These are phyloP conservation scores for Penicillium paneum DNA, from an alignment of 2,329 filamentous ascomycete genomes.

Conservation along the genomic window DNA sequence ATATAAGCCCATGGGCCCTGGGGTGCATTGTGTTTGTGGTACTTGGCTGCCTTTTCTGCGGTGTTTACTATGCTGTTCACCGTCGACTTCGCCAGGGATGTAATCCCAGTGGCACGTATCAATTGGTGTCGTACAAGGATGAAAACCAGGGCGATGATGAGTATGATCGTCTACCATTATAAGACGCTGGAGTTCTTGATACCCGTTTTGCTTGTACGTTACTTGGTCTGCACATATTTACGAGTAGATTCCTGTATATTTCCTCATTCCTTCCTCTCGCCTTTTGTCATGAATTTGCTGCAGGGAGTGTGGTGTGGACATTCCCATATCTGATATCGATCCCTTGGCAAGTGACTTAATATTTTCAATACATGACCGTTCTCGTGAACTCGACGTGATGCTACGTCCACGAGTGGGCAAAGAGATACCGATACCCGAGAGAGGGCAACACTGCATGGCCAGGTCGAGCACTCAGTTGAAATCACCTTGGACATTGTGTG, in stretches of 20 bases:
- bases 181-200: conserved; percentile 13
- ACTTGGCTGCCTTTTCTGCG: conserved; percentile 10
- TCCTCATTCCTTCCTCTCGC: no score
- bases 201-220: conserved; percentile 4
- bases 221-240: not conserved
- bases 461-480: no score
- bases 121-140: conserved; percentile 13
- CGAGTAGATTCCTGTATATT: not conserved
- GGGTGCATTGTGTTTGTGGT: conserved; percentile 7
- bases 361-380: no score
- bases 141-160: conserved; percentile 8
- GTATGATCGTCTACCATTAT: conserved; percentile 10
- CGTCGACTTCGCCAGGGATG: not conserved
- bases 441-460: no score
- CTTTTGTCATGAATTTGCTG: no score
- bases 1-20: conserved; percentile 4
- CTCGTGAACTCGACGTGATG: no score
- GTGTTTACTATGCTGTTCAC: conserved; percentile 11
- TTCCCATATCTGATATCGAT: no score
- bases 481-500: no score
- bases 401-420: no score
- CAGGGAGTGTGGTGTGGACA: no score
- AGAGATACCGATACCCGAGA: no score
- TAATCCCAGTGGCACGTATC: conserved; percentile 5
- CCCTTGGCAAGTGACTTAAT: no score